phyloP scores from a whole-genome alignment of 345 rosid species.

The Citrus australasica region DNA sequence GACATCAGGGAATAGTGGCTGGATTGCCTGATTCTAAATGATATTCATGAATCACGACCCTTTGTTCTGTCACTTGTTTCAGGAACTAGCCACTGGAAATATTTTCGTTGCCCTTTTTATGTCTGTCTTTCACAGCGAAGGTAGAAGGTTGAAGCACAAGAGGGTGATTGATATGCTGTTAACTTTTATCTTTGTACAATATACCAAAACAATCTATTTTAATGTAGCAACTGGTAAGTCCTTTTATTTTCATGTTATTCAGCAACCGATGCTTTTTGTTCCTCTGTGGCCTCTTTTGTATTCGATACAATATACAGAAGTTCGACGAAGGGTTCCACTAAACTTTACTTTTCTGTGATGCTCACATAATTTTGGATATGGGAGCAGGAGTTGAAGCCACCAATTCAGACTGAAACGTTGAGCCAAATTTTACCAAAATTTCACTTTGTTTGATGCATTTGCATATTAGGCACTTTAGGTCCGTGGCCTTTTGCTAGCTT shows the following conservation, averaged over 20 bases:
- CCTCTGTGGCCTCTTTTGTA: too few species aligned
- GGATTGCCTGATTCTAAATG: neutral
- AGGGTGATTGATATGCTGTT: neutral
- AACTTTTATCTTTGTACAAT: neutral
- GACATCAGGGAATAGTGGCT: neutral
- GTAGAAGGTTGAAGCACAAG: neutral
- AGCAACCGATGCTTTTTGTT: neutral
- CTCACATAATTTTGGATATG: too few species aligned
- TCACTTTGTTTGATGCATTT: too few species aligned
- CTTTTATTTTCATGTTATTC: neutral
- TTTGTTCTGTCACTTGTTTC: neutral
- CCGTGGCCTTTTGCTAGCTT: too few species aligned
- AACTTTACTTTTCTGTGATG: neutral
- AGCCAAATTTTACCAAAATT: too few species aligned
- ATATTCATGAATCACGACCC: neutral
- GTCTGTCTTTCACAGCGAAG: neutral
- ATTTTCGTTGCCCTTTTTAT: neutral
- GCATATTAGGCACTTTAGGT: too few species aligned
- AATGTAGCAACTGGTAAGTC: neutral
- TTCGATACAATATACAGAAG: neutral
- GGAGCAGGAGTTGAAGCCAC: too few species aligned
- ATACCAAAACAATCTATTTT: neutral
- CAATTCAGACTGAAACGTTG: too few species aligned
- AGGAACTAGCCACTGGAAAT: neutral
- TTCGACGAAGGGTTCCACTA: neutral